Base-by-base conservation (phyloP, 306 rosid genomes). In the Geum urbanum region DNA sequence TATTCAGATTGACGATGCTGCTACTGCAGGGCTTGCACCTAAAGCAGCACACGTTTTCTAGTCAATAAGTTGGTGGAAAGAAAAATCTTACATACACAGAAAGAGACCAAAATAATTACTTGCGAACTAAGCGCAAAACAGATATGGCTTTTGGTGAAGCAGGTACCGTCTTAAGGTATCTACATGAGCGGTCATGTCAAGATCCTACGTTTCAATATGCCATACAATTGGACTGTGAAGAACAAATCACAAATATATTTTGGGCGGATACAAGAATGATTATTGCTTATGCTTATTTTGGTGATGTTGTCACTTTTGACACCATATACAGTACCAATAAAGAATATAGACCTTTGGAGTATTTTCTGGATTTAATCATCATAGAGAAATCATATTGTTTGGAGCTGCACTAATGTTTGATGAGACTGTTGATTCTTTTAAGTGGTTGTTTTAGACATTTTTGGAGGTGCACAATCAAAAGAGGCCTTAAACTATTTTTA, bases 271-370 rank as follows among this genome's bases (percentile, higher is more conserved):
- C 51, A 15, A 43, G 35, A 41, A 43, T 64, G 53, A 64, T 64
- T 16, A 14, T 44, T 64, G 69, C n/a, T 64, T 40, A 64, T 64
- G 53, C 47, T 43, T 37, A 64, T 64, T 64, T 64, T 44, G 32
- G 52, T 15, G 69, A 64, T 64, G 69, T 44, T 14, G 14, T 19
- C 7, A 39, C n/a, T 9, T 64, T 64, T 18, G 49, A 41, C 37
- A 64, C 52, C 0, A 64, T 52, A 2, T 14, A 16, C 37, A 44
- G 47, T 4, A 43, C 49, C 7, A 65, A 18, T 5, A 65, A 65
- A 46, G 53, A 16, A 65, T 35, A 65, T 18, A 7, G 35, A 7
- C 40, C 54, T 18, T 45, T 16, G 4, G 70, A 3, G 14, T 65
- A 13, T 44, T 65, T 65, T 7, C 39, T 41, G 32, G 32, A 27